phyloP scores from a whole-genome alignment of 768 basidiomycete genomes.

The Tylopilus intermedius region DNA sequence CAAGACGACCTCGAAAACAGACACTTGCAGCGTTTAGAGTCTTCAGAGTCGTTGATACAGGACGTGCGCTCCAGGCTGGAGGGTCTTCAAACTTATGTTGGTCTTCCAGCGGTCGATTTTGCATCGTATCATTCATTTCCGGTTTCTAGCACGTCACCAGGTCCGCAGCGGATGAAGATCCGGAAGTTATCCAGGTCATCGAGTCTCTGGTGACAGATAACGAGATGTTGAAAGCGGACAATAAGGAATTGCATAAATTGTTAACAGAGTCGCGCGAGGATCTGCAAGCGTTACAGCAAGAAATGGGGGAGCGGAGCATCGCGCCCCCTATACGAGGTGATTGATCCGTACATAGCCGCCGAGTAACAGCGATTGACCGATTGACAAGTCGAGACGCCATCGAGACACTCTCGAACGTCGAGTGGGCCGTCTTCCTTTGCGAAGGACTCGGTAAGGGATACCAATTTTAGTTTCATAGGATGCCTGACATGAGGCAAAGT shows the following conservation, averaged over 20 bases:
- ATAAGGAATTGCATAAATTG: constrained; percentile 69
- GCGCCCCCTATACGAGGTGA: constrained; percentile 43
- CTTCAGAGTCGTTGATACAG: constrained; percentile 60
- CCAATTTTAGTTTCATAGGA: constrained; percentile 23
- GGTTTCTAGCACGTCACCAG: constrained; percentile 36
- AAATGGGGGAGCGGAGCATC: constrained; percentile 69
- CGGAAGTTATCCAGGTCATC: constrained; percentile 63
- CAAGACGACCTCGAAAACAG: constrained; percentile 60
- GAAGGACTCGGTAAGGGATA: constrained; percentile 42
- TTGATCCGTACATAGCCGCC: background rate
- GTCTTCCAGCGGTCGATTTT: constrained; percentile 17
- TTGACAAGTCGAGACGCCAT: constrained; percentile 30
- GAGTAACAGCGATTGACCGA: constrained; percentile 2
- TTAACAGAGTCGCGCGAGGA: constrained; percentile 78
- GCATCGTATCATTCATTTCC: constrained; percentile 14
- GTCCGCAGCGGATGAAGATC: constrained; percentile 38
- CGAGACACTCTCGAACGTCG: constrained; percentile 38
- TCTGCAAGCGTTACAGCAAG: constrained; percentile 59
- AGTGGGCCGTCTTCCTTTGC: constrained; percentile 42
- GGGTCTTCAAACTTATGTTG: constrained; percentile 53
- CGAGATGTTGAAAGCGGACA: constrained; percentile 75
- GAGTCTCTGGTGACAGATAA: constrained; percentile 87
- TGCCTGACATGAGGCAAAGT: constrained; percentile 22
- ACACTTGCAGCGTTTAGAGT: constrained; percentile 54
- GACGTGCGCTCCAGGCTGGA: constrained; percentile 64